Base-by-base conservation (phyloP, 805 yeast species). In the Pichia phayaonensis region DNA sequence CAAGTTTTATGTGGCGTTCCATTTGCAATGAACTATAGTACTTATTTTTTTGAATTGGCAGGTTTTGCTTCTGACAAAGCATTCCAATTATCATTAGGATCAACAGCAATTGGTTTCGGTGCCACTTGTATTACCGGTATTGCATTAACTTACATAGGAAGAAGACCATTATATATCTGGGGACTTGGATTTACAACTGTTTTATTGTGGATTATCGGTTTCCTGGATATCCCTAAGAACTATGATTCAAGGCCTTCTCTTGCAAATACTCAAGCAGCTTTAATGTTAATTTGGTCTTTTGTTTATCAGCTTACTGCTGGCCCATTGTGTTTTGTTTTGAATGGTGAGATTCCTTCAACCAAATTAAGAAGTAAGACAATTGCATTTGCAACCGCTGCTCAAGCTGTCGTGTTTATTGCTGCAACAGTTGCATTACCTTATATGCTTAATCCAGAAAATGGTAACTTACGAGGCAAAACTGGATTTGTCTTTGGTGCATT, bases 1-100 rank as follows among this genome's bases (percentile, higher is more conserved):
- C 80, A 76, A 63, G 83, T 77, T 58, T 65, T 79, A 55, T 74
- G 83, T 40, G 86, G 86, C 55, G 75, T 78, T 75, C 80, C 81
- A 57, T 81, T 79, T 54, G 72, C 78, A 72, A 76, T 80, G 79
- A 80, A 80, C 72, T 81, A 80, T 59, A 76, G 80, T 50, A 82
- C 79, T 46, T 76, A 77, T 62, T 54, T 53, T 50, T 55, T 54
- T 47, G 49, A 54, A 46, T n/a, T 44, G 11, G 58, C 55, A 26
- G 62, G 64, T 42, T 50, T 54, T 22, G 42, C 45, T 16, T 49
- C 52, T 39, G 47, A 15, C 31, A 50, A 36, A 27, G 52, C 61
- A 21, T 59, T 58, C 49, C 58, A 54, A 42, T 54, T 55, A 31
- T 54, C 60, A 11, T 59, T 64, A 42, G 70, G 70, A 31, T 63